Base-by-base conservation (phyloP, 352 stramenopile species). In the Phytophthora fragariae region DNA sequence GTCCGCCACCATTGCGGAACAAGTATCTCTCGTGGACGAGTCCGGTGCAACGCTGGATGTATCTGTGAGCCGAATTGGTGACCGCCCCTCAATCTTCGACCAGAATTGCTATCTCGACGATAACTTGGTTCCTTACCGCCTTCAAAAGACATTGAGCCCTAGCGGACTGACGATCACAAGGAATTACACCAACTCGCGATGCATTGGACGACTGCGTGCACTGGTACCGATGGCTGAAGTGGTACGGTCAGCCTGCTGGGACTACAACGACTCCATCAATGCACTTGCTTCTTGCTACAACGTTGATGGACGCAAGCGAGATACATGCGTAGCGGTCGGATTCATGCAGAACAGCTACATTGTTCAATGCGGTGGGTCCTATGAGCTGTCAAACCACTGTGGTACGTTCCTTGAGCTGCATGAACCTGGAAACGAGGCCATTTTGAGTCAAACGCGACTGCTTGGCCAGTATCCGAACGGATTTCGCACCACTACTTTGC, bases 391-490 rank as follows among this genome's bases (percentile, higher is more conserved):
- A 55, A 84, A 92, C 67, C 84, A 95, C 63, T 97, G 91, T 57
- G 91, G 91, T 14, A 94, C 88, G 24, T 97, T 97, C 68, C 73
- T 97, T 31, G 91, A 97, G 71, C 57, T 97, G 2, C 91, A 97
- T 49, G 85, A 90, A 39, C 86, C 85, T 2, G 73, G 57, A 19
- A 89, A 82, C 63, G 69, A 93, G 59, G 35, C 69, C n/a, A 92
- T 96, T 47, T 60, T 97, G 56, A 90, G 84, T 50, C 89, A 95
- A 65, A 91, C 84, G 21, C 71, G 87, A 15, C 60, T 95, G 2
- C 65, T 94, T 5, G 82, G 84, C 24, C 85, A 94, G 69, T 93
- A 93, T 67, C 77, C 83, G 35, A 92, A 72, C 58, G 84, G 86
- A 0, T 96, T 94, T 59, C 83, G 88, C 29, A 92, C 85, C 15